Evolutionary conservation across 1,284 basidiomycete species (phyloP).

Genomic region (Tetrapyrgos nigripes): DNA sequence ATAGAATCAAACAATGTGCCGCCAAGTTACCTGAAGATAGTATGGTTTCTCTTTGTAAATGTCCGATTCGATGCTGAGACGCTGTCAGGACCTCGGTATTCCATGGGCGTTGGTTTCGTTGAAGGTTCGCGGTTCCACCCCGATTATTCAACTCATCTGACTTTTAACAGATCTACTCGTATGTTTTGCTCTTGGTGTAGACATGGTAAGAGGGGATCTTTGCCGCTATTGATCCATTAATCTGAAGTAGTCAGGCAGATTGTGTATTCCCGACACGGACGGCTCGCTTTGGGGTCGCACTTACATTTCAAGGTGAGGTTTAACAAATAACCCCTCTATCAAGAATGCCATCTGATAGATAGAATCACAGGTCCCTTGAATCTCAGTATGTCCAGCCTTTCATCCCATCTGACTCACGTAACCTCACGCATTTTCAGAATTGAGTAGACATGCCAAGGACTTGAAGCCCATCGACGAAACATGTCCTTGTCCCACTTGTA

Average conservation of each 20-base stretch:
- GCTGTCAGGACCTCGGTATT: conserved; percentile 75
- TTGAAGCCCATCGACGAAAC: conserved; percentile 71
- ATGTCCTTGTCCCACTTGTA: conserved; percentile 85
- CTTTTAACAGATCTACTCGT: conserved; percentile 73
- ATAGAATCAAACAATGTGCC: conserved; percentile 81
- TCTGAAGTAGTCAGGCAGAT: conserved; percentile 62
- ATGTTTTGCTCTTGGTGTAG: conserved; percentile 86
- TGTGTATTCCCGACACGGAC: conserved; percentile 91
- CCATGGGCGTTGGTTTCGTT: conserved; percentile 89
- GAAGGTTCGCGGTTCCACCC: conserved; percentile 64
- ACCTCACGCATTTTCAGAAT: conserved; percentile 42
- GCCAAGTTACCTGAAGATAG: conserved; percentile 76
- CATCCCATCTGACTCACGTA: background rate
- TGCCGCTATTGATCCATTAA: background rate
- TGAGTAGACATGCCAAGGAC: conserved; percentile 73
- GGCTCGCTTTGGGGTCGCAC: conserved; percentile 85
- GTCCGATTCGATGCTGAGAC: conserved; percentile 13
- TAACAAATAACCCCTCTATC: background rate
- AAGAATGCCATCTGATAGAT: background rate
- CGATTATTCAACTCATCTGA: background rate
- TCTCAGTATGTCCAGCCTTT: conserved; percentile 55
- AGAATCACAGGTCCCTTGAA: conserved; percentile 74
- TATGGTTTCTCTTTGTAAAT: conserved; percentile 39
- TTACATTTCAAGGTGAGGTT: conserved; percentile 55
- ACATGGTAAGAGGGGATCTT: conserved; percentile 65